Percentiles rank a stretch among this genome's conserved stretches.
Evolutionary conservation across 192 early-diverging fungal genomes (phyloP).

Genomic region (Coemansia sp.): DNA sequence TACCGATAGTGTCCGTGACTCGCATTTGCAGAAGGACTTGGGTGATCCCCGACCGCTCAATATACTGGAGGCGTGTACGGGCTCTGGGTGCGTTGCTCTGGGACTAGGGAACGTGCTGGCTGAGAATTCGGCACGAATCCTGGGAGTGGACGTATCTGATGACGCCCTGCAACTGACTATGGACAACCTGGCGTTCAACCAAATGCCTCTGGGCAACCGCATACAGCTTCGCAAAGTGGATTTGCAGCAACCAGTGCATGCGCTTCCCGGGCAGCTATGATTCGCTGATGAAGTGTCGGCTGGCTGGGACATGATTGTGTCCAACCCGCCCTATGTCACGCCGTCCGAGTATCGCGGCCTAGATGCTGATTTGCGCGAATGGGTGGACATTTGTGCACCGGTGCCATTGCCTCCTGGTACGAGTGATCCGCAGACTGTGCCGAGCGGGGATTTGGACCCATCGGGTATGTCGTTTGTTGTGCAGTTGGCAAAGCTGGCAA

Average conservation of each 20-base stretch:
- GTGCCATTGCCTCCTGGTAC: slow-evolving; percentile 31
- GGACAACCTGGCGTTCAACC: slow-evolving; percentile 53
- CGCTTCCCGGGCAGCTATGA: slow-evolving; percentile 4
- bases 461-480: slow-evolving; percentile 26
- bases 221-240: slow-evolving; percentile 56
- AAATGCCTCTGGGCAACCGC: slow-evolving; percentile 18
- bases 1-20: background rate
- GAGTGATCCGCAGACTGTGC: background rate
- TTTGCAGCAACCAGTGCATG: slow-evolving; percentile 26
- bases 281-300: background rate
- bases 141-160: slow-evolving; percentile 66
- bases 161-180: slow-evolving; percentile 63
- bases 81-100: slow-evolving; percentile 81
- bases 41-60: slow-evolving; percentile 37
- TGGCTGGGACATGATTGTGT: slow-evolving; percentile 71
- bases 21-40: background rate
- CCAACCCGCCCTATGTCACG: slow-evolving; percentile 91
- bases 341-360: slow-evolving; percentile 63
- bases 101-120: slow-evolving; percentile 63
- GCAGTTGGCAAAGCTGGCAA: slow-evolving; percentile 26
- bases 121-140: slow-evolving; percentile 40
- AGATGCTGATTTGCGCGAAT: slow-evolving; percentile 72
- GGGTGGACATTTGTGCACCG: slow-evolving; percentile 81
- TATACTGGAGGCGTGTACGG: slow-evolving; percentile 86
- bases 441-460: slow-evolving; percentile 15